These are phyloP conservation scores for Exsudoporus floridanus DNA, from an alignment of 1,284 basidiomycete genomes.

Conservation along the genomic window DNA sequence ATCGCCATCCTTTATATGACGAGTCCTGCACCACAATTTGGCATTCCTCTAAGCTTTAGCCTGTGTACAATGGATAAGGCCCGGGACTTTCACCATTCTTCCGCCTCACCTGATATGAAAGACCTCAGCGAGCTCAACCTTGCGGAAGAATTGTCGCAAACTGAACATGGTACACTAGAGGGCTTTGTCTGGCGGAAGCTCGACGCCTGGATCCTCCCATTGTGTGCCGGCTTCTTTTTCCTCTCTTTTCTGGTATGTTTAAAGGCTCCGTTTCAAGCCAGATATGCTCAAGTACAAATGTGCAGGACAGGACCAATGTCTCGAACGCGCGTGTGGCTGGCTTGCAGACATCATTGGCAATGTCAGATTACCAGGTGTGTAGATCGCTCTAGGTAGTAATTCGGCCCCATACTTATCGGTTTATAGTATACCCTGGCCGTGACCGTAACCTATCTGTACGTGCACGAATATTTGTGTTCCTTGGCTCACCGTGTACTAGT, in stretches of 20 bases:
- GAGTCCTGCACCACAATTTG: neutral
- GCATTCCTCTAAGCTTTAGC: neutral
- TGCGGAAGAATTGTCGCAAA: constrained; percentile 4
- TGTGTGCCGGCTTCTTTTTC: constrained; percentile 50
- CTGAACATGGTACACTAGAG: constrained; percentile 27
- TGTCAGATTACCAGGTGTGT: constrained; percentile 48
- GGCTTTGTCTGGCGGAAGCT: constrained; percentile 47
- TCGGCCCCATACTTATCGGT: neutral
- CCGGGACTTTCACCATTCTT: neutral
- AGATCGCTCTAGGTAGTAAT: neutral
- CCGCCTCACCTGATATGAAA: neutral
- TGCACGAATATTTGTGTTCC: neutral
- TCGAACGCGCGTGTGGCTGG: constrained; percentile 62
- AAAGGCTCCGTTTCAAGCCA: neutral
- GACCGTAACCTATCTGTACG: constrained; percentile 52
- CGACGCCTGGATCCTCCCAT: constrained; percentile 49
- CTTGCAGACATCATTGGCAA: constrained; percentile 49
- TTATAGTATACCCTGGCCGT: constrained; percentile 48
- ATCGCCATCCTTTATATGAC: neutral
- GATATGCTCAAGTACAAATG: neutral
- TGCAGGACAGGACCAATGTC: constrained; percentile 46
- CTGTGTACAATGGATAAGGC: constrained; percentile 1
- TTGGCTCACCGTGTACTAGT: constrained; percentile 27
- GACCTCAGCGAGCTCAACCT: constrained; percentile 3
- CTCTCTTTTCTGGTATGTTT: constrained; percentile 48